Evolutionary conservation across 257 asterid species (phyloP).

Genomic region (Penstemon davidsonii): DNA sequence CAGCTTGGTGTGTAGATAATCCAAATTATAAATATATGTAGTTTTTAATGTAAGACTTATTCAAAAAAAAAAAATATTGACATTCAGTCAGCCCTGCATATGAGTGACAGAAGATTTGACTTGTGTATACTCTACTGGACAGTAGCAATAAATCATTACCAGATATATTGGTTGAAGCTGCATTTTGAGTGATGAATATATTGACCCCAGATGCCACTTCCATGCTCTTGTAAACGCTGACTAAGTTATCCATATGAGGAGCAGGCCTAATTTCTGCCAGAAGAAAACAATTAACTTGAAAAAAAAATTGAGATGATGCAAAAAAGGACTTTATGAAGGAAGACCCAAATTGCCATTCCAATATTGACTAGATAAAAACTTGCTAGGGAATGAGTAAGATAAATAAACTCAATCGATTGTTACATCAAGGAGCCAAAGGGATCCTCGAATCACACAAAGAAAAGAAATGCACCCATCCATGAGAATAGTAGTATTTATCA

Average conservation of each 20-base stretch:
- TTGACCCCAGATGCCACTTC: constrained; percentile 73
- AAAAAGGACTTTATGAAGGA: neutral
- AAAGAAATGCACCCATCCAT: too few species aligned
- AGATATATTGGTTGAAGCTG: constrained; percentile 41
- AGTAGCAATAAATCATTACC: constrained; percentile 41
- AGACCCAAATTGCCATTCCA: constrained; percentile 1
- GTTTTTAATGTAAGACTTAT: neutral
- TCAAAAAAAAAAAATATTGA: neutral
- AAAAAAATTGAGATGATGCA: constrained; percentile 6
- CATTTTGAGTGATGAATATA: constrained; percentile 58
- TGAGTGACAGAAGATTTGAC: constrained; percentile 2
- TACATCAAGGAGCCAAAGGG: neutral
- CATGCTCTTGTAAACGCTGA: constrained; percentile 86
- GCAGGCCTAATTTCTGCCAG: constrained; percentile 81
- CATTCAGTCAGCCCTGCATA: neutral
- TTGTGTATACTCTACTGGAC: neutral
- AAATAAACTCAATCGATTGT: neutral
- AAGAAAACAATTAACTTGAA: constrained; percentile 4
- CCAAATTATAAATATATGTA: too few species aligned
- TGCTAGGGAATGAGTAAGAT: neutral
- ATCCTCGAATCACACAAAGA: neutral
- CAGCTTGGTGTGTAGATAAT: neutral
- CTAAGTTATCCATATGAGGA: constrained; percentile 95
- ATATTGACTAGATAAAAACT: neutral
- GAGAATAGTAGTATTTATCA: too few species aligned